phyloP scores from a whole-genome alignment of 257 asterid species.

The Nicotiana benthamiana region DNA sequence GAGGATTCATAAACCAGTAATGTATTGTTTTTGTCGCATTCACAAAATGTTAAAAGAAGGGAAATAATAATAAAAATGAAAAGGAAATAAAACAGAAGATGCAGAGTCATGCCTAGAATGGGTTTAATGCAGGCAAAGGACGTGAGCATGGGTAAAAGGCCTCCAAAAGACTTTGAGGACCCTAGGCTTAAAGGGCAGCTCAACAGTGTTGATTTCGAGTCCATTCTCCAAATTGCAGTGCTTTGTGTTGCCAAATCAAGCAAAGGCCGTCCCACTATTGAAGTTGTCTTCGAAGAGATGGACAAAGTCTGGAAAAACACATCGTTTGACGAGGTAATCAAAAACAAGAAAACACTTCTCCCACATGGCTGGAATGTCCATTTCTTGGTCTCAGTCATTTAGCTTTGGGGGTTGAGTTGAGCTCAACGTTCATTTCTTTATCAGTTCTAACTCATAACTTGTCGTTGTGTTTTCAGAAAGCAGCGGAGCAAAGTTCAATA shows the following conservation, averaged over 20 bases:
- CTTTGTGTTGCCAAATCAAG: conserved; percentile 66
- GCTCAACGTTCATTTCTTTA: no score
- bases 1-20: no score
- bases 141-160: conserved; percentile 58
- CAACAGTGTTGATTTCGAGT: conserved; percentile 51
- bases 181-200: conserved; percentile 39
- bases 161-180: conserved; percentile 61
- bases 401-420: no score
- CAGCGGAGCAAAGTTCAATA: not conserved
- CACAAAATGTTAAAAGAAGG: no score
- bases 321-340: conserved; percentile 29
- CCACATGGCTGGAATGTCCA: no score
- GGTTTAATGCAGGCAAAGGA: conserved; percentile 61
- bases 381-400: no score
- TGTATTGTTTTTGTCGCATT: no score
- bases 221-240: conserved; percentile 73
- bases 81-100: no score
- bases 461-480: not conserved
- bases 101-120: no score
- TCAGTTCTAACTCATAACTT: not conserved
- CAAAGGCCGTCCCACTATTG: conserved; percentile 68
- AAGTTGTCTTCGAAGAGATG: conserved; percentile 52
- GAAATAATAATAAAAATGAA: no score
- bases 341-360: not conserved
- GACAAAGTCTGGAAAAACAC: conserved; percentile 66